Evolutionary conservation across 345 rosid species (phyloP), one percentile per base, ranked within the genome.

Genomic region (Rhizophora mangle): DNA sequence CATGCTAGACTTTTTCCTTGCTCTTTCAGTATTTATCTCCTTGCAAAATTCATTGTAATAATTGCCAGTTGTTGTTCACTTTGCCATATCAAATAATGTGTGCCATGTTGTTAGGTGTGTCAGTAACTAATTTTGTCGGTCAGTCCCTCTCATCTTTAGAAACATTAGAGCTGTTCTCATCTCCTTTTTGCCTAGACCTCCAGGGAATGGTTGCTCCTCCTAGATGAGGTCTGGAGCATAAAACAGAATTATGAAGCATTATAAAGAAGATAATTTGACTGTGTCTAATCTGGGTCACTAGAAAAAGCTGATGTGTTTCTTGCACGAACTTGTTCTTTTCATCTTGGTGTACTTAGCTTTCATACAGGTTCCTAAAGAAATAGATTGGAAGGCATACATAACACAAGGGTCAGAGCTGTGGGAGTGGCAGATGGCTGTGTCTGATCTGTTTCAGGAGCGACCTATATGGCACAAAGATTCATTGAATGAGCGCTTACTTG

Each of bases 391-490:
- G 83, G 86, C 85, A 63, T 72, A 61, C 73, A 64, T 88, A 69
- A 34, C 75, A 67, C 82, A 59, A 62, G 83, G 80, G 58, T 83
- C 97, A 68, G 80, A 77, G 77, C 84, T 86, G 75, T 89, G 96
- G 96, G 76, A 79, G 62, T 85, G 86, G 93, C 96, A 90, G 70
- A 78, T 72, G 78, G 82, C 87, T 60, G 85, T 95, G 56, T 80
- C 94, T 79, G 85, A 88, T 63, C 83, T 95, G 68, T 95, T 95
- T 80, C 90, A 90, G 63, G 93, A 92, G 79, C 85, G 83, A 43
- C 94, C 99, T 69, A 82, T 95, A 80, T 92, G 98, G 99, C 88
- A 87, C 57, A 95, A 92, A 80, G 86, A 75, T 29, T 84, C 98
- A 27, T 69, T 92, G 62, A 82, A 75, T 53, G 92, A 87, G 65